Conservation (phyloP, 352 stramenopile species). For the Thalassiosira livingstoniorum region DNA sequence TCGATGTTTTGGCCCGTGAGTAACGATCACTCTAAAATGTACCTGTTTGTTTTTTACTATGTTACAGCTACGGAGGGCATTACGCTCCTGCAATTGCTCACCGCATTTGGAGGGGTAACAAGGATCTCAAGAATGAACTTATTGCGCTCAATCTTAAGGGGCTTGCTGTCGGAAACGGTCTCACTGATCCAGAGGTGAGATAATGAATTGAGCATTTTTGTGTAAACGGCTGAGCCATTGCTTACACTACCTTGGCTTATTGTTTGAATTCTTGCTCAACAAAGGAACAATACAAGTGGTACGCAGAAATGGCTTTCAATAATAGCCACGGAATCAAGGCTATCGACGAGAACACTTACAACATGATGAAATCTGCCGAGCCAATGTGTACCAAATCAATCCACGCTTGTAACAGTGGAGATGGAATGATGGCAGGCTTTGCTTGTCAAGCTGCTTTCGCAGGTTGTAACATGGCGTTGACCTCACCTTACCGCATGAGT, state of each 20-base stretch:
- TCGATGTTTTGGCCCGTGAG: no score
- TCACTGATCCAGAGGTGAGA: slow-evolving; percentile 93
- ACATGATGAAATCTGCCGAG: slow-evolving; percentile 76
- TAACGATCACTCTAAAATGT: no score
- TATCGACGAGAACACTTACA: slow-evolving; percentile 70
- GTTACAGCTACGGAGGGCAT: slow-evolving; percentile 90
- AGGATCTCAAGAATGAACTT: slow-evolving; percentile 50
- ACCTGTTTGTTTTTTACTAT: no score
- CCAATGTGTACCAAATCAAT: slow-evolving; percentile 86
- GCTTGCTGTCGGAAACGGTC: slow-evolving; percentile 95
- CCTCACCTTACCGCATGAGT: slow-evolving; percentile 82
- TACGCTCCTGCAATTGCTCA: slow-evolving; percentile 88
- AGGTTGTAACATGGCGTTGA: slow-evolving; percentile 90
- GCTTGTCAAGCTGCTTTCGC: slow-evolving; percentile 89
- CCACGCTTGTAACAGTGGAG: slow-evolving; percentile 86
- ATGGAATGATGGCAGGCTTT: slow-evolving; percentile 69
- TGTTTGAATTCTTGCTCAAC: no score
- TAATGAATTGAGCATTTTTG: no score
- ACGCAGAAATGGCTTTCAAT: slow-evolving; percentile 84
- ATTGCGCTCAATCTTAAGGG: slow-evolving; percentile 89
- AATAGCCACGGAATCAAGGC: slow-evolving; percentile 81
- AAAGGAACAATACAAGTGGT: slow-evolving; percentile 90
- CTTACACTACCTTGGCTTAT: no score
- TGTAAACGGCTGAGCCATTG: no score
- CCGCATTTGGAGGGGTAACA: slow-evolving; percentile 78